Evolutionary conservation across 805 yeast species (phyloP).

Genomic region (Saturnispora gosingensis): DNA sequence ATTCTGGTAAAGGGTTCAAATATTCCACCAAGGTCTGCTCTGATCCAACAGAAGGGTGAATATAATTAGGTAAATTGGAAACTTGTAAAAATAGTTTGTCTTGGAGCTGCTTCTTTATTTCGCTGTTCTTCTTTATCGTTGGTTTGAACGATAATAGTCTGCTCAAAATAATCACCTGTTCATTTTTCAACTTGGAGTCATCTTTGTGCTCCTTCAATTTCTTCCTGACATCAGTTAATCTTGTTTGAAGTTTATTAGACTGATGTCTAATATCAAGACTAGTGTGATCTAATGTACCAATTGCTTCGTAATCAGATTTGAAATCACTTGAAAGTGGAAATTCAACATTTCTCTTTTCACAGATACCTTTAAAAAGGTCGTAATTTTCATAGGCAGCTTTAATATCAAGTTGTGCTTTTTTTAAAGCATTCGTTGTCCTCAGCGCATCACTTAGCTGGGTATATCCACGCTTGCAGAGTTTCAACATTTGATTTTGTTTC

Average conservation of each 20-base stretch:
- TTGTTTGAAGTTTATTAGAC: slow-evolving; percentile 17
- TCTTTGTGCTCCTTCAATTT: slow-evolving; percentile 10
- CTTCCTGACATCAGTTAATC: slow-evolving; percentile 9
- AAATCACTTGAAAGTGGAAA: slow-evolving; percentile 19
- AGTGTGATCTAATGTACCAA: slow-evolving; percentile 8
- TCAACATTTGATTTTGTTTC: background rate
- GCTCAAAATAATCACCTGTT: slow-evolving; percentile 6
- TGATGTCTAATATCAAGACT: slow-evolving; percentile 17
- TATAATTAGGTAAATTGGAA: slow-evolving; percentile 53
- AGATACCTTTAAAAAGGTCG: slow-evolving; percentile 22
- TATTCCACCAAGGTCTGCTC: slow-evolving; percentile 39
- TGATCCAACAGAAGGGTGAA: slow-evolving; percentile 39
- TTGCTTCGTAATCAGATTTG: slow-evolving; percentile 14
- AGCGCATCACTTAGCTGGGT: background rate
- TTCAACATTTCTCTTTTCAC: slow-evolving; percentile 28
- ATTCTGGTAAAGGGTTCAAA: slow-evolving; percentile 37
- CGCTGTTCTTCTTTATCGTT: slow-evolving; percentile 22
- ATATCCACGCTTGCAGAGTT: background rate
- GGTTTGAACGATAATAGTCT: slow-evolving; percentile 23
- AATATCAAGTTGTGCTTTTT: slow-evolving; percentile 29
- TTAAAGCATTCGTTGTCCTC: slow-evolving; percentile 24
- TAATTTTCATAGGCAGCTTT: slow-evolving; percentile 24
- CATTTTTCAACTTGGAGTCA: slow-evolving; percentile 3
- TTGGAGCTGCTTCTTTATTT: slow-evolving; percentile 24
- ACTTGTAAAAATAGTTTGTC: slow-evolving; percentile 31